phyloP scores from a whole-genome alignment of 495 filamentous ascomycete genomes.

The Tuber melanosporum region DNA sequence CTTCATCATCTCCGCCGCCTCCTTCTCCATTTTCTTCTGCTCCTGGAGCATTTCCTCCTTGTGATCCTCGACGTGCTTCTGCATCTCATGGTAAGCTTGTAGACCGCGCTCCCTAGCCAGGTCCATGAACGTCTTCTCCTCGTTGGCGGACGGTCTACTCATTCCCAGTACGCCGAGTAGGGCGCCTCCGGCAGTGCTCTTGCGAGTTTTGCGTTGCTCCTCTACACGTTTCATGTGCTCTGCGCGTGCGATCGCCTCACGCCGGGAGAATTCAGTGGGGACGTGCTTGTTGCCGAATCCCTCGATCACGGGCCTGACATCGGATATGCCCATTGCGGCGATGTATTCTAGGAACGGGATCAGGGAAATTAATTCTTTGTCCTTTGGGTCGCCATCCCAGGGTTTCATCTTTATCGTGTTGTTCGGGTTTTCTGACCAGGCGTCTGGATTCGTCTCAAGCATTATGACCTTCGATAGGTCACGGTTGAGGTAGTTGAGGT shows the following conservation, averaged over 20 bases:
- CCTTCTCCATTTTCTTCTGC: constrained; percentile 76
- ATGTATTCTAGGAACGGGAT: constrained; percentile 97
- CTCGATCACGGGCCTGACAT: constrained; percentile 76
- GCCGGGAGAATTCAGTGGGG: constrained; percentile 75
- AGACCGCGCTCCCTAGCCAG: constrained; percentile 84
- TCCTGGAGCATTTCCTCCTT: constrained; percentile 91
- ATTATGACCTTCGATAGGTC: constrained; percentile 90
- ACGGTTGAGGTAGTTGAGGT: constrained; percentile 92
- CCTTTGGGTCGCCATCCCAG: constrained; percentile 76
- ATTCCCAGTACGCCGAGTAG: constrained; percentile 67
- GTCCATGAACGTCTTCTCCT: constrained; percentile 86
- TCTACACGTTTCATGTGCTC: constrained; percentile 70
- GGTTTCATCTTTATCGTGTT: constrained; percentile 87
- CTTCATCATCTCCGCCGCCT: constrained; percentile 82
- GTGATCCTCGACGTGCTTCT: constrained; percentile 82
- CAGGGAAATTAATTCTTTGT: constrained; percentile 74
- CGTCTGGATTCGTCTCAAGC: constrained; percentile 74
- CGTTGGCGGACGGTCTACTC: constrained; percentile 52
- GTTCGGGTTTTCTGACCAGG: constrained; percentile 78
- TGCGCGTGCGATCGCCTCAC: constrained; percentile 76
- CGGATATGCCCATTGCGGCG: constrained; percentile 80
- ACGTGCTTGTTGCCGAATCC: constrained; percentile 83
- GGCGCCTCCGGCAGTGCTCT: constrained; percentile 51
- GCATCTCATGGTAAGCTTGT: constrained; percentile 78
- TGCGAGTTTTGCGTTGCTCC: constrained; percentile 59